Evolutionary conservation across 2,329 filamentous ascomycete genomes (phyloP), one percentile per base, ranked within the genome.

Genomic region (Hirsutella minnesotensis): DNA sequence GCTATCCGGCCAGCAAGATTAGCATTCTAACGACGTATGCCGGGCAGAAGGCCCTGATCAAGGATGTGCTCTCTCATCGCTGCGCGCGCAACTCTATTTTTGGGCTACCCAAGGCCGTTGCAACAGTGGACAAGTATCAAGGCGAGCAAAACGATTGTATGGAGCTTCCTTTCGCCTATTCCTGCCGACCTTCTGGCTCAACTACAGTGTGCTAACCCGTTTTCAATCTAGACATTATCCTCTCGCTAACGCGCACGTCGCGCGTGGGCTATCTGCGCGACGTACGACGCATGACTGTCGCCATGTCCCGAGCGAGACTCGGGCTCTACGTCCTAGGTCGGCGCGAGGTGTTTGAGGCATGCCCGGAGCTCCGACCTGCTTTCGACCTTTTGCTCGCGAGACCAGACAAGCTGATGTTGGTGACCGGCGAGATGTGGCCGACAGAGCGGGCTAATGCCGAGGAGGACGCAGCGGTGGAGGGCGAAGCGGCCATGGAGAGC

Each of bases 131-230:
- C 67, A 95, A 95, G 62, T 98, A 96, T 57, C 92, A 98, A 67
- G 94, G 92, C 60, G 92, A 98, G 69, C 92, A 98, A 65, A 98
- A 98, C 63, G 92, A 98, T 57, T 96, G 86, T 92, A 73, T 73
- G 84, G 33, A 24, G 18, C 21, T 30, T 22, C 31, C 16, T 18
- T 20, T 19, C 20, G 38, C 22, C 27, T n/a, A 45, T 43, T 29
- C 3, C 22, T 16, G 31, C 12, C 4, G n/a, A 37, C 44, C n/a
- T n/a, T n/a, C n/a, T n/a, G n/a, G n/a, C n/a, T n/a, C n/a, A n/a
- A n/a, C n/a, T n/a, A n/a, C 15, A 18, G 44, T 55, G 61, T 46
- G 60, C 45, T 29, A 44, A 16, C 38, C n/a, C n/a, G 9, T 5
- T 29, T 30, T n/a, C n/a, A 5, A 9, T 37, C 12, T 46, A 92